A percentile compares a stretch with the other conserved stretches of the same genome.
These are phyloP conservation scores for Physcomitrellopsis africana DNA, from an alignment of 225 moss, liverwort and hornwort species.

Conservation along the genomic window DNA sequence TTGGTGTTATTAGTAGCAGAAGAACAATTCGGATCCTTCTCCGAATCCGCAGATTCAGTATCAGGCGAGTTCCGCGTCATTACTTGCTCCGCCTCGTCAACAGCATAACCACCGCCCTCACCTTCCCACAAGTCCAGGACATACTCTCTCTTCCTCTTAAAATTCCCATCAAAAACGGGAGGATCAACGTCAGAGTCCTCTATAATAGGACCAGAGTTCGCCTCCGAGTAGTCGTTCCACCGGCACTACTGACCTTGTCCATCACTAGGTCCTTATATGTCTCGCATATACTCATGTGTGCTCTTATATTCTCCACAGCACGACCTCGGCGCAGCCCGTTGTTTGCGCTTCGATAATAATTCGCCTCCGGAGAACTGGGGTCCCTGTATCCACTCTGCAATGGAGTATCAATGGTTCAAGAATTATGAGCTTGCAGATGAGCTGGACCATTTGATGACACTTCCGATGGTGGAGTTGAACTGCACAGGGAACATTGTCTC, in stretches of 20 bases:
- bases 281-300: constrained; percentile 51
- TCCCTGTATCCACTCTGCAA: constrained; percentile 33
- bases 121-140: neutral
- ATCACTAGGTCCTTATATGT: constrained; percentile 32
- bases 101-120: constrained; percentile 14
- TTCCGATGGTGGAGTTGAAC: constrained; percentile 27
- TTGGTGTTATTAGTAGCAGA: constrained; percentile 17
- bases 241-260: constrained; percentile 35
- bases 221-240: constrained; percentile 27
- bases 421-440: constrained; percentile 16
- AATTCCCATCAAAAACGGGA: constrained; percentile 30
- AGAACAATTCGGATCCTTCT: constrained; percentile 15
- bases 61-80: constrained; percentile 34
- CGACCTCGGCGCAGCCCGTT: constrained; percentile 36
- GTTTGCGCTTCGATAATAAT: constrained; percentile 29
- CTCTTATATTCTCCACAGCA: constrained; percentile 51
- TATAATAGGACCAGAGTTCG: constrained; percentile 15
- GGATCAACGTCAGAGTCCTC: constrained; percentile 28
- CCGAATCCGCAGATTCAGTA: constrained; percentile 24
- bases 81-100: constrained; percentile 36
- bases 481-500: constrained; percentile 43
- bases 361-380: constrained; percentile 44
- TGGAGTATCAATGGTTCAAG: constrained; percentile 20
- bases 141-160: constrained; percentile 33
- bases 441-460: constrained; percentile 12